Conservation (phyloP, 345 rosid genomes). For the Capsella bursapastoris region DNA sequence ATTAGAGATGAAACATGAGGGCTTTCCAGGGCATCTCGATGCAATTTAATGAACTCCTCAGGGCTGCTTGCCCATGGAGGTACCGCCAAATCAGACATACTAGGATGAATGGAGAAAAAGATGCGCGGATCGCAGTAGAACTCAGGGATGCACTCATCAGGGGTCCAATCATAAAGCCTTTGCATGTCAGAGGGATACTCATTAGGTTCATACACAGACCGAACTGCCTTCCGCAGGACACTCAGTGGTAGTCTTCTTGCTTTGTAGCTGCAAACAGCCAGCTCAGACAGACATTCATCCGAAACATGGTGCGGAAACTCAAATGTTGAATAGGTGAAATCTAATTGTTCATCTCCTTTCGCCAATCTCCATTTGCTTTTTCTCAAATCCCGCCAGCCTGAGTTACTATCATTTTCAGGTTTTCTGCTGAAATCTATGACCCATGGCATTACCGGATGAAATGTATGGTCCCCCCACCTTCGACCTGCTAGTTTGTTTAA, state of each 20-base stretch:
- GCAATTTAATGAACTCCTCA: constrained; percentile 83
- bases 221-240: constrained; percentile 83
- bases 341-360: constrained; percentile 96
- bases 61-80: constrained; percentile 84
- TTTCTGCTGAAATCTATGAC: constrained; percentile 86
- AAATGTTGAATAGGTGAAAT: constrained; percentile 88
- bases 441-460: constrained; percentile 97
- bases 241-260: constrained; percentile 94
- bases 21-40: constrained; percentile 88
- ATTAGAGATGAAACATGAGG: constrained; percentile 69
- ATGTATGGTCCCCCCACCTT: constrained; percentile 94
- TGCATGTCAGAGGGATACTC: constrained; percentile 96
- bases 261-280: constrained; percentile 99
- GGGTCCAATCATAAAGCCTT: constrained; percentile 97
- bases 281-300: constrained; percentile 96
- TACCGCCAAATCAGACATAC: constrained; percentile 91
- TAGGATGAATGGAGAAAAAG: constrained; percentile 72
- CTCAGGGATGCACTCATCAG: constrained; percentile 98
- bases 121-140: constrained; percentile 82
- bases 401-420: constrained; percentile 72
- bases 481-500: constrained; percentile 86
- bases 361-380: constrained; percentile 98
- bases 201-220: constrained; percentile 94
- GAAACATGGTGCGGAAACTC: constrained; percentile 96
- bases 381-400: constrained; percentile 91